Conservation (phyloP, 225 moss, liverwort and hornwort genomes). For the Bryoerythrophyllum caledonicum region DNA sequence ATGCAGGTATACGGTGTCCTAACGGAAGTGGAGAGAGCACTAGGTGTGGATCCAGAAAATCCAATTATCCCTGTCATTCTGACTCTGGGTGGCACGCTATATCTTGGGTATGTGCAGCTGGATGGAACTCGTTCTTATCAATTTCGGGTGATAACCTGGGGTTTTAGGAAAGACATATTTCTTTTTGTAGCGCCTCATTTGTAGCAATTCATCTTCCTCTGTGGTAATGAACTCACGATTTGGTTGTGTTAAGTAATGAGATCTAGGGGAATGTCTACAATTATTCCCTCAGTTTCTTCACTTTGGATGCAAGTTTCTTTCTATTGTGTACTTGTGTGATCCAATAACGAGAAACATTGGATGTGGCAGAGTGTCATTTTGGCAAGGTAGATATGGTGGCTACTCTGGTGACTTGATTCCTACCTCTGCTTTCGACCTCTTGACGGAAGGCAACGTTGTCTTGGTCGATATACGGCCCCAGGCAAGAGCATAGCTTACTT, state of each 20-base stretch:
- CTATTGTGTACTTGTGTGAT: not conserved
- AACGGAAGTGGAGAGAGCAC: conserved; percentile 63
- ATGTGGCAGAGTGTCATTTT: conserved; percentile 63
- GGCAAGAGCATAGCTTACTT: conserved; percentile 46
- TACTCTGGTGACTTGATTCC: conserved; percentile 90
- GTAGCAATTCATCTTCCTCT: conserved; percentile 5
- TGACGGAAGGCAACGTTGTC: conserved; percentile 74
- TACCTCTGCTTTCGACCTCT: conserved; percentile 61
- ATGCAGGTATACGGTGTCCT: conserved; percentile 68
- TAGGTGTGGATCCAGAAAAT: conserved; percentile 85
- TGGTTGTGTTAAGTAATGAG: not conserved
- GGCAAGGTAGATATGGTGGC: conserved; percentile 81
- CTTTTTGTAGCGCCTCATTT: not conserved
- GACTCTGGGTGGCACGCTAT: conserved; percentile 67
- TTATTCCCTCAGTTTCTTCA: conserved; percentile 1
- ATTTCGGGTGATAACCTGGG: not conserved
- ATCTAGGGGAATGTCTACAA: conserved; percentile 1
- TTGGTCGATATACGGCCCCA: conserved; percentile 90
- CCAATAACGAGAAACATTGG: not conserved
- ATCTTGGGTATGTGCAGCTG: conserved; percentile 71
- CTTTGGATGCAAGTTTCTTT: not conserved
- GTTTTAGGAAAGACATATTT: conserved; percentile 3
- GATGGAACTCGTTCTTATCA: not conserved
- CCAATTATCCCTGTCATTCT: conserved; percentile 68
- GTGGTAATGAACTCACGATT: not conserved